phyloP scores from a whole-genome alignment of 495 filamentous ascomycete species.

The Tirmania nivea region DNA sequence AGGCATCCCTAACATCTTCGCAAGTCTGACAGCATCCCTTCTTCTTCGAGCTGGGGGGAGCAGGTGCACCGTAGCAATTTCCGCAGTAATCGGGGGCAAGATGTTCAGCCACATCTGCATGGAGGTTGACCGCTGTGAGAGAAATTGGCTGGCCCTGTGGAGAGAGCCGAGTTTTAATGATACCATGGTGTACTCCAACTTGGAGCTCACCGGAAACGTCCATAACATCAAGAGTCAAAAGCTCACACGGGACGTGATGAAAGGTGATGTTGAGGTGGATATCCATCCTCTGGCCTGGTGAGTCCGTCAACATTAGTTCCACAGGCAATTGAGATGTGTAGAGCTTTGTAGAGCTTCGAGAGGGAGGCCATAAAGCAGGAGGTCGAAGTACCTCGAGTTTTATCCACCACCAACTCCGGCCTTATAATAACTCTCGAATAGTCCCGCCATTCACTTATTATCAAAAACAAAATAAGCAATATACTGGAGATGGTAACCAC shows the following conservation, averaged over 20 bases:
- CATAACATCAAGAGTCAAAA: constrained; percentile 94
- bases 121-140: constrained; percentile 75
- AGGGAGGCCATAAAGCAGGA: not conserved
- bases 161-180: constrained; percentile 66
- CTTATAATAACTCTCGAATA: constrained; percentile 71
- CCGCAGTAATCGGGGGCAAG: constrained; percentile 87
- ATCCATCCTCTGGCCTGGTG: constrained; percentile 84
- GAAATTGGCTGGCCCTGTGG: constrained; percentile 49
- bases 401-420: constrained; percentile 88
- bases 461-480: constrained; percentile 64
- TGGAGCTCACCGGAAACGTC: constrained; percentile 95
- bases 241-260: constrained; percentile 79
- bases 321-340: constrained; percentile 1
- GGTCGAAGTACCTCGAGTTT: constrained; percentile 37
- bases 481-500: constrained; percentile 82
- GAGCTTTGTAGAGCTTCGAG: not conserved
- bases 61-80: constrained; percentile 64
- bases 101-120: constrained; percentile 63
- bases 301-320: not conserved
- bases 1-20: constrained; percentile 86
- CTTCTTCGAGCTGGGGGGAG: constrained; percentile 48
- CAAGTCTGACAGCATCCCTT: constrained; percentile 87
- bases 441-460: constrained; percentile 89
- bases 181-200: constrained; percentile 73
- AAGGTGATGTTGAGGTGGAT: constrained; percentile 97